These are phyloP conservation scores for Ophiostoma quercus DNA, from an alignment of 2,329 filamentous ascomycete genomes.

Conservation along the genomic window DNA sequence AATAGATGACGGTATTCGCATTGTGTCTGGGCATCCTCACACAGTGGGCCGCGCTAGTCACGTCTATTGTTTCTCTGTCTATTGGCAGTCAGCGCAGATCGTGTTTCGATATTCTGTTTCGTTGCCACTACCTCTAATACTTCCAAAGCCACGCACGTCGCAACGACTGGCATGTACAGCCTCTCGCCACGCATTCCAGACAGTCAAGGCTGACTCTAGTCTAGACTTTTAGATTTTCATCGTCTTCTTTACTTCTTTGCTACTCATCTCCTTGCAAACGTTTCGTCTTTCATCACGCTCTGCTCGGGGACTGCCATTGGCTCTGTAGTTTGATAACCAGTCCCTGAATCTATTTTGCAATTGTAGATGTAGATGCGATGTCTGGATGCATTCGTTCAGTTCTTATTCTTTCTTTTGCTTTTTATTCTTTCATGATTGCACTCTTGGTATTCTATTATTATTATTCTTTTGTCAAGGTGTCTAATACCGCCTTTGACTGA, in stretches of 20 bases:
- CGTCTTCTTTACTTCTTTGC: background rate
- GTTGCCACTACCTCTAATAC: too few species aligned
- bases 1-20: background rate
- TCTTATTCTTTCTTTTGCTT: background rate
- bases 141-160: background rate
- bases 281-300: slow-evolving; percentile 14
- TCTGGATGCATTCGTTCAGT: background rate
- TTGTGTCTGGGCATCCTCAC: background rate
- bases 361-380: background rate
- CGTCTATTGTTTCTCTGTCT: background rate
- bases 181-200: background rate
- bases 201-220: background rate
- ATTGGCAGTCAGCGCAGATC: background rate
- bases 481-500: background rate
- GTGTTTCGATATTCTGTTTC: background rate
- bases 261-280: background rate
- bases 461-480: background rate
- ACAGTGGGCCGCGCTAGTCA: background rate
- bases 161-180: background rate
- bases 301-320: background rate
- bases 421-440: too few species aligned
- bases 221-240: background rate
- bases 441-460: too few species aligned
- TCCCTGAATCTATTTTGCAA: background rate
- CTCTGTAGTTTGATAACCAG: background rate